Base-by-base conservation (phyloP, 768 basidiomycete species). In the Psilocybe cubensis region DNA sequence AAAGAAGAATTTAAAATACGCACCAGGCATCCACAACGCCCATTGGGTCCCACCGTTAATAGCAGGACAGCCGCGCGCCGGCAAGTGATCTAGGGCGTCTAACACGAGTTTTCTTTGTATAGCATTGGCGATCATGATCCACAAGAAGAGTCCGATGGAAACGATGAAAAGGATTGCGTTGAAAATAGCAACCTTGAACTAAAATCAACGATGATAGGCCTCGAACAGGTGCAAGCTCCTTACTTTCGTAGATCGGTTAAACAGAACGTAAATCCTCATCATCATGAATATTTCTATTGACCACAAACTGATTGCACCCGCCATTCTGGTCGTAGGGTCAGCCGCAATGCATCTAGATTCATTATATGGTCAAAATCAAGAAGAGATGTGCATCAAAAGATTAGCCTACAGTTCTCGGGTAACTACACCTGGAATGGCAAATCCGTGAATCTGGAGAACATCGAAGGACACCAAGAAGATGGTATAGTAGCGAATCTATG, bases 201-300 rank as follows among this genome's bases (percentile, higher is more conserved):
- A 41, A 4, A 21, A 42, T 18, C 8, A 18, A 6, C 14, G n/a
- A 21, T 38, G 35, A 11, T 23, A 28, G 8, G 21, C 25, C 40
- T 23, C 14, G 11, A n/a, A 8, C 14, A 14, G 42, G 17, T 29
- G n/a, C n/a, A n/a, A n/a, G n/a, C n/a, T n/a, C n/a, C 69, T 56
- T 18, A 78, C 79, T 59, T 66, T 72, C 58, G 71, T 74, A 2
- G 76, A 79, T 43, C 75, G 73, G 24, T 67, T 62, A 53, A 68
- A 82, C 10, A 82, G 56, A 0, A 77, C 77, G 57, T 80, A 80
- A 23, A 81, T 68, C 8, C 79, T 70, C 18, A 81, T 58, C 62
- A 79, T 79, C 76, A 82, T 79, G 55, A 81, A 67, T 14, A 81
- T 77, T 62, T 82, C 79, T 14, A 82, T 71, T 25, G 77, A 73